Percentiles rank a stretch among this genome's conserved stretches.
phyloP scores from a whole-genome alignment of 23 red algal genomes.

The Gracilaria vermiculophylla region DNA sequence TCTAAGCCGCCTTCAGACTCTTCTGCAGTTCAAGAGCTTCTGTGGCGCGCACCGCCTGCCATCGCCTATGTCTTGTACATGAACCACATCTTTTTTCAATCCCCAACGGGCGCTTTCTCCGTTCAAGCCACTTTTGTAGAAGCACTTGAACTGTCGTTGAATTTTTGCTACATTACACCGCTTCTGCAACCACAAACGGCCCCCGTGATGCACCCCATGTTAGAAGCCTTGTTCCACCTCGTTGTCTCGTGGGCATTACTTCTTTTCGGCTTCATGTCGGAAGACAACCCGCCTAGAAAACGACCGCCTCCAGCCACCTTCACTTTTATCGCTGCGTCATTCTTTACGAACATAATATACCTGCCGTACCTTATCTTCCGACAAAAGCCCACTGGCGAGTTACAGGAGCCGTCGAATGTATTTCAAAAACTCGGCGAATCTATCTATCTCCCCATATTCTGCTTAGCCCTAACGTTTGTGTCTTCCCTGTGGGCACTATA shows the following conservation, averaged over 20 bases:
- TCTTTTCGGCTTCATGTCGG: conserved; percentile 49
- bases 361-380: conserved; percentile 58
- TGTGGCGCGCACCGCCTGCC: conserved; percentile 4
- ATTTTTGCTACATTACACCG: conserved; percentile 56
- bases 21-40: not conserved
- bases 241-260: conserved; percentile 54
- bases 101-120: conserved; percentile 29
- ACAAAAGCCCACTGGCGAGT: not conserved
- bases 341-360: conserved; percentile 66
- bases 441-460: conserved; percentile 5
- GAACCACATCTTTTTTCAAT: conserved; percentile 35
- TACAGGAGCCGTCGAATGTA: not conserved
- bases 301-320: not conserved
- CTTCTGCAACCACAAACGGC: not conserved
- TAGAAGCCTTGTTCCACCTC: conserved; percentile 50
- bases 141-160: conserved; percentile 62
- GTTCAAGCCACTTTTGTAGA: not conserved
- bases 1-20: not conserved
- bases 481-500: conserved; percentile 38
- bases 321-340: conserved; percentile 23
- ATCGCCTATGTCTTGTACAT: conserved; percentile 22
- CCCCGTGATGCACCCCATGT: conserved; percentile 31
- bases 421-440: conserved; percentile 37
- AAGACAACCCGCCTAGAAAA: conserved; percentile 3
- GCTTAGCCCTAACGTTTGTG: not conserved